Percentiles rank a stretch among this genome's conserved stretches.
These are phyloP conservation scores for Aspergillus cejpii DNA, from an alignment of 2,329 filamentous ascomycete species.

Conservation along the genomic window DNA sequence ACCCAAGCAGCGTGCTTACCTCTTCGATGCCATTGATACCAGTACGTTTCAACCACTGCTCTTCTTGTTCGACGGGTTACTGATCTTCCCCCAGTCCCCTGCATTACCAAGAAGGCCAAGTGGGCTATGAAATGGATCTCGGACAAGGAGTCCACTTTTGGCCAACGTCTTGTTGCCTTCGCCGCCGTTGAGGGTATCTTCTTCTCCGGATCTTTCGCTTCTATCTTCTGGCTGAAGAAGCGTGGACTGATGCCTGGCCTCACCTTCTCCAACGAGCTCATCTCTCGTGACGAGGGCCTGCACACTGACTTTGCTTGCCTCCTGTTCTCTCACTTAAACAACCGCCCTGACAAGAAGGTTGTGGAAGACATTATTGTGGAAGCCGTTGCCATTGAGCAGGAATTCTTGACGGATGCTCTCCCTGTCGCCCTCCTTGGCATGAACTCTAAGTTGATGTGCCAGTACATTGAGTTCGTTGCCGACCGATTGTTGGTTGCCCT, in stretches of 20 bases:
- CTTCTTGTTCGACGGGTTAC: constrained; percentile 10
- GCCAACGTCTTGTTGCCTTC: constrained; percentile 90
- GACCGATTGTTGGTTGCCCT: constrained; percentile 89
- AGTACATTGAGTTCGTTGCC: constrained; percentile 99
- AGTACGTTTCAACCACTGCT: constrained; percentile 51
- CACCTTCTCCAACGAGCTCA: constrained; percentile 99
- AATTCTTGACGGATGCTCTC: constrained; percentile 94
- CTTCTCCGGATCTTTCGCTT: constrained; percentile 97
- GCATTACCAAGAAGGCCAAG: constrained; percentile 97
- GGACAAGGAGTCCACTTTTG: constrained; percentile 89
- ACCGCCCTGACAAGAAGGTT: constrained; percentile 74
- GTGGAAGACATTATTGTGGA: constrained; percentile 88
- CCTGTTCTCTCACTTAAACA: constrained; percentile 92
- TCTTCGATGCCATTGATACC: constrained; percentile 98
- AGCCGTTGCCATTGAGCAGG: constrained; percentile 89
- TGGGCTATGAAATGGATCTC: constrained; percentile 95
- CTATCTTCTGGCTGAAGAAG: constrained; percentile 99
- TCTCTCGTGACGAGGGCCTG: constrained; percentile 97
- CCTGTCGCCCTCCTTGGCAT: constrained; percentile 91
- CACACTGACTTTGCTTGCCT: constrained; percentile 99
- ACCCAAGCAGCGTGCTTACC: constrained; percentile 82
- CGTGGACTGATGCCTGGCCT: constrained; percentile 97
- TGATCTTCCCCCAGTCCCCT: constrained; percentile 61
- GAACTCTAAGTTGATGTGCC: constrained; percentile 96
- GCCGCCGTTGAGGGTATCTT: constrained; percentile 99